Evolutionary conservation across 2,329 filamentous ascomycete genomes (phyloP), one percentile per base, ranked within the genome.

Genomic region (Incumbomyces delicatus): DNA sequence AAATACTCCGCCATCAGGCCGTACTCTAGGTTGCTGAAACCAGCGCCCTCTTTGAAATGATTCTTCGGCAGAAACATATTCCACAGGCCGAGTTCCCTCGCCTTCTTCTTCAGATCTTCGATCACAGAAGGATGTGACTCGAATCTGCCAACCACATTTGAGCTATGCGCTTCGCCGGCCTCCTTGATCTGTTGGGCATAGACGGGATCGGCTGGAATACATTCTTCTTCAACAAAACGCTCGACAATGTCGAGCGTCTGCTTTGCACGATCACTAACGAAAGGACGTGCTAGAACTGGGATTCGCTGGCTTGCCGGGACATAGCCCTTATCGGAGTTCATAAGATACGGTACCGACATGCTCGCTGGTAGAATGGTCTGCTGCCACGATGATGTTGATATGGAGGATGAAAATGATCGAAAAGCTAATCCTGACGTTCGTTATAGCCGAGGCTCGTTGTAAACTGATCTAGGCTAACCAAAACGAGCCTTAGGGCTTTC

Each of bases 161-260:
- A 31, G 4, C 14, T 10, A 20, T 45, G 42, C 27, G 54, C 50
- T 3, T 50, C 46, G 41, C 81, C 74, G 53, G 85, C 87, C 50
- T 81, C 68, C 58, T 87, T 88, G 46, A 94, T 74, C 68, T 94
- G 86, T 57, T 87, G 85, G 48, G 80, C 71, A 65, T 85, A 83
- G 54, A 95, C 77, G 48, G 83, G 73, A 62, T 96, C 90, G 63
- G 87, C 85, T 50, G 84, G 85, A 56, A 88, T 83, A 65, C 85
- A 98, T 74, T 95, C 89, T 68, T 95, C 89, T 63, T 96, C 86
- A 58, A 98, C 92, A 60, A 98, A 98, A 67, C 88, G 87, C 72
- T 90, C 87, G 57, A 98, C 86, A 54, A 87, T 63, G 61, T 95
- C 89, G 56, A 95, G 72, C 27, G 84, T 86, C 74, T 85, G 81